phyloP scores from a whole-genome alignment of 352 stramenopile species.

The Phytophthora pistaciae region DNA sequence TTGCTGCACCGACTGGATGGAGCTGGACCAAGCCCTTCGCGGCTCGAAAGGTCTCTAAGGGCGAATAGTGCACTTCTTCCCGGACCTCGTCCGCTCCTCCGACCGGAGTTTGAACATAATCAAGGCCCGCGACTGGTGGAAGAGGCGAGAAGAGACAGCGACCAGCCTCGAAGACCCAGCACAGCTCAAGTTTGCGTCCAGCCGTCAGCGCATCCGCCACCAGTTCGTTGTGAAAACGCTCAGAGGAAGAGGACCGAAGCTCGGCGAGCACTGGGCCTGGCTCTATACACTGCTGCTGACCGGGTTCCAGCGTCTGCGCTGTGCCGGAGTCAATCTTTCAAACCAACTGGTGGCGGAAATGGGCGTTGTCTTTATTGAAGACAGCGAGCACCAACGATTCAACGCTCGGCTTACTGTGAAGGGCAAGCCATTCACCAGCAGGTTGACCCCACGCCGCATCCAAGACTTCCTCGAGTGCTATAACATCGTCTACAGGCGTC shows the following conservation, averaged over 20 bases:
- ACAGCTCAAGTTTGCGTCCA: neutral
- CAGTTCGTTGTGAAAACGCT: neutral
- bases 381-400: constrained; percentile 15
- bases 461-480: constrained; percentile 27
- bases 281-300: neutral
- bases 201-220: neutral
- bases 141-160: neutral
- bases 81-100: constrained; percentile 3
- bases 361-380: constrained; percentile 7
- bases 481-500: constrained; percentile 21
- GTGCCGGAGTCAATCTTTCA: constrained; percentile 9
- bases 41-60: constrained; percentile 5
- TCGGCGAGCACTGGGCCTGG: neutral
- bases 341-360: constrained; percentile 16
- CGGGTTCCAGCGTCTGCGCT: neutral
- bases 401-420: constrained; percentile 6
- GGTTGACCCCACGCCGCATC: constrained; percentile 3
- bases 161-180: neutral
- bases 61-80: constrained; percentile 8
- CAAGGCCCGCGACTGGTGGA: constrained; percentile 15
- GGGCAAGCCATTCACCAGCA: constrained; percentile 1
- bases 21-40: constrained; percentile 2
- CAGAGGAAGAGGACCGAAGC: neutral
- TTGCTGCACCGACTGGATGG: constrained; percentile 9
- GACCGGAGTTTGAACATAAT: constrained; percentile 13